Evolutionary conservation across 2,329 filamentous ascomycete species (phyloP), one percentile per base, ranked within the genome.

Genomic region (Fusarium pininemorale): DNA sequence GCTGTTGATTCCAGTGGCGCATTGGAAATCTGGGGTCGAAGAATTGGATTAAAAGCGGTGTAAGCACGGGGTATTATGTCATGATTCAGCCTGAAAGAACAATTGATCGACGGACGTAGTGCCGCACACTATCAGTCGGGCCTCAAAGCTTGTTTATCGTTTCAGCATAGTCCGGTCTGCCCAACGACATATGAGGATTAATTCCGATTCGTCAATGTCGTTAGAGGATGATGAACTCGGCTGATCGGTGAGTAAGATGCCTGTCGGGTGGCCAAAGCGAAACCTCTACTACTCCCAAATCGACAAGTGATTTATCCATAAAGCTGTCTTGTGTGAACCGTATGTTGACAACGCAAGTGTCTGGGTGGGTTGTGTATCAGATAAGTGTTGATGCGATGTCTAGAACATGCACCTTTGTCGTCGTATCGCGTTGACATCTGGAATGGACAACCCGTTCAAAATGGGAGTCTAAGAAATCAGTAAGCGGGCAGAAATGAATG

Each of bases 71-170:
- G 10, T 32, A 22, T 42, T 61, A 55, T 61, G 37, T 18, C 47
- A 55, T 30, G n/a, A 35, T 42, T 61, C 28, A 56, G n/a, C 58
- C 48, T 56, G 37, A 56, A 28, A 30, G 15, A 12, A 12, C 11
- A 15, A 41, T 56, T 10, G 58, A 56, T 61, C 38, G 28, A 32
- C 48, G 8, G 10, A 11, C 5, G 20, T 15, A 18, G 16, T 20
- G 51, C 8, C 20, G 22, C 15, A 42, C 4, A 18, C 18, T 18
- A 37, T 38, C 30, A 26, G 12, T 51, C 56, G 35, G 56, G 42
- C 42, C 56, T 58, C 56, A 58, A 58, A 55, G 51, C 35, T 55
- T 55, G 20, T 55, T 56, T 32, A 24, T 44, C 6, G 15, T 56
- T 44, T 32, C 15, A 42, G 37, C 15, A 41, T 56, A 44, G 38